Base-by-base conservation (phyloP, 768 basidiomycete species). In the Trametes elegans region DNA sequence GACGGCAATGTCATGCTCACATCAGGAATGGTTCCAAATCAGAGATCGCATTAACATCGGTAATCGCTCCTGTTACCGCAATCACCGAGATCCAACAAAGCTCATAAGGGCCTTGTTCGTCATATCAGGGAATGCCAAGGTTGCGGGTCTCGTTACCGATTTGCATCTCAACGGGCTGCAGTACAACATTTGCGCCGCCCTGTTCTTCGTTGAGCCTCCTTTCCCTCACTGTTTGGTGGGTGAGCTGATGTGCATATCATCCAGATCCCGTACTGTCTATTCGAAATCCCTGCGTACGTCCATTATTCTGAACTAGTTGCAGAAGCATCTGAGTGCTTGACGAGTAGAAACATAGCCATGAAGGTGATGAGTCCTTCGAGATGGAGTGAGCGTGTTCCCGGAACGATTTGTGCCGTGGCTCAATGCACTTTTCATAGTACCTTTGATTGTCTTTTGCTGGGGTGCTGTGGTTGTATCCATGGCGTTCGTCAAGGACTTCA, bases 221-320 rank as follows among this genome's bases (percentile, higher is more conserved):
- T n/a, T 35, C 7, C 44, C 9, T 8, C 19, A 9, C 11, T 31
- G 18, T n/a, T 31, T 36, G 14, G 14, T 19, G n/a, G n/a, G 3
- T 13, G 13, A 4, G 4, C 10, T 4, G n/a, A n/a, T n/a, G n/a
- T n/a, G n/a, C n/a, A n/a, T n/a, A n/a, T n/a, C n/a, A n/a, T n/a
- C n/a, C n/a, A 56, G 54, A 49, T 56, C 14, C 47, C 54, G 16
- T 56, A 56, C 34, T 56, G 54, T 29, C 28, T 41, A 9, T 41
- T 56, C 36, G 54, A 49, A 18, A 38, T 56, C 3, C 54, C 54
- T 9, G 39, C 54, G 54, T 56, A n/a, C 24, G 54, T 49, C 10
- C n/a, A n/a, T n/a, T n/a, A n/a, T n/a, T n/a, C 13, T 13, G 13
- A 11, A 35, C n/a, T n/a, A n/a, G 13, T 13, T 11, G 5, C 10